These are phyloP conservation scores for Chlorella sp. DNA, from an alignment of 139 green algal genomes.

Conservation along the genomic window DNA sequence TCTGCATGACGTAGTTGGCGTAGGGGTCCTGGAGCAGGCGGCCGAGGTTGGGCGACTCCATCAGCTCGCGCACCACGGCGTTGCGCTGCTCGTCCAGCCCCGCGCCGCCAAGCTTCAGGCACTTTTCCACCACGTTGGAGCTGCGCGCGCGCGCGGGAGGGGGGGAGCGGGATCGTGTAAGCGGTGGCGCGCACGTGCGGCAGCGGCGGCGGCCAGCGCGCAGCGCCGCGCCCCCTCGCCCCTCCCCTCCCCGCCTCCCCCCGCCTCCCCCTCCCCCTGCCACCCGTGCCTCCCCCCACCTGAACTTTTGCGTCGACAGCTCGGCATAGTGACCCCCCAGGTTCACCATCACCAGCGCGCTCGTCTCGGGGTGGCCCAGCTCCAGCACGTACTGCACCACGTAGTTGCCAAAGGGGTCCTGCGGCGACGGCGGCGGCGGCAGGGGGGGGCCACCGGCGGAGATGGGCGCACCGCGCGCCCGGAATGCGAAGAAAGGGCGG, in stretches of 20 bases:
- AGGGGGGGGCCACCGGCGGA: neutral
- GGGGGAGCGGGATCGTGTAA: neutral
- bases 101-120: conserved; percentile 89
- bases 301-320: conserved; percentile 97
- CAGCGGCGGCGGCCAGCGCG: neutral
- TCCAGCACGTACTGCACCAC: conserved; percentile 99
- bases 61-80: conserved; percentile 86
- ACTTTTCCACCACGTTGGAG: conserved; percentile 99
- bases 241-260: no score
- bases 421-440: conserved; percentile 9
- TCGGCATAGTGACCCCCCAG: conserved; percentile 83
- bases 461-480: neutral
- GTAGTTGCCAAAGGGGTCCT: conserved; percentile 98
- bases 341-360: conserved; percentile 72
- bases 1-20: conserved; percentile 94
- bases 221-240: no score
- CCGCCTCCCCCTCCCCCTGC: no score
- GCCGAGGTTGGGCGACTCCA: conserved; percentile 68
- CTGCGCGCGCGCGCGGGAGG: conserved; percentile 19
- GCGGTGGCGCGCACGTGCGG: neutral
- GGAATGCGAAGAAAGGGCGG: neutral
- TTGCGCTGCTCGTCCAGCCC: conserved; percentile 73
- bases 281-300: no score
- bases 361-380: conserved; percentile 78
- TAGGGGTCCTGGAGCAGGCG: conserved; percentile 93